A percentile compares a stretch with the other conserved stretches of the same genome.
Conservation (phyloP, 805 yeast genomes). For the Zygosaccharomyces lentus region DNA sequence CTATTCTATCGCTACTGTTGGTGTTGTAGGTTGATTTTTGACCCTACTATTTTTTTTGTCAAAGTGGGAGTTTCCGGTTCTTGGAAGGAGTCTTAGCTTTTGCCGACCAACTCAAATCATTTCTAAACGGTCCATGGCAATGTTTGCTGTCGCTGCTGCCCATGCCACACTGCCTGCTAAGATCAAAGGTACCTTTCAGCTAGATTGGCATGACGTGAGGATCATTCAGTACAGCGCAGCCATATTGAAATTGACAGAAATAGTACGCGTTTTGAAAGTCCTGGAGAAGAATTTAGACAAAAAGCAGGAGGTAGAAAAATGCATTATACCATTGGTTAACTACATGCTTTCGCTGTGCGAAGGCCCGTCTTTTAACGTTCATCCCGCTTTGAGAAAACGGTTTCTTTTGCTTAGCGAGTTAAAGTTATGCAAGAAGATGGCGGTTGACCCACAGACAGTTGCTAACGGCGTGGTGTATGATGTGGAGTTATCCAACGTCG, state of each 20-base stretch:
- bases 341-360: slow-evolving; percentile 36
- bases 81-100: no score
- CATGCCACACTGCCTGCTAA: slow-evolving; percentile 32
- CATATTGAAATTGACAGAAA: slow-evolving; percentile 41
- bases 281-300: slow-evolving; percentile 27
- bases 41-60: no score
- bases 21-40: no score
- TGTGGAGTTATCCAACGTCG: slow-evolving; percentile 21
- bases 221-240: slow-evolving; percentile 57
- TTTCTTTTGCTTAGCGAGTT: slow-evolving; percentile 35
- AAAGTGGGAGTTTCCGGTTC: no score
- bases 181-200: slow-evolving; percentile 31
- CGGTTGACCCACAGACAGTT: slow-evolving; percentile 18
- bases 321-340: slow-evolving; percentile 35
- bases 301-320: slow-evolving; percentile 16
- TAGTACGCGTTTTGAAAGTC: slow-evolving; percentile 35
- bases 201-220: slow-evolving; percentile 52
- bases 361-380: slow-evolving; percentile 41
- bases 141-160: slow-evolving; percentile 37
- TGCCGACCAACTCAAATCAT: not conserved
- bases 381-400: slow-evolving; percentile 39
- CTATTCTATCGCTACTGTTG: no score
- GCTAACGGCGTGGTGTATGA: slow-evolving; percentile 21
- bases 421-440: slow-evolving; percentile 25
- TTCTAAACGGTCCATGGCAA: slow-evolving; percentile 1